Base-by-base conservation (phyloP, 768 basidiomycete species). In the Postia placenta region DNA sequence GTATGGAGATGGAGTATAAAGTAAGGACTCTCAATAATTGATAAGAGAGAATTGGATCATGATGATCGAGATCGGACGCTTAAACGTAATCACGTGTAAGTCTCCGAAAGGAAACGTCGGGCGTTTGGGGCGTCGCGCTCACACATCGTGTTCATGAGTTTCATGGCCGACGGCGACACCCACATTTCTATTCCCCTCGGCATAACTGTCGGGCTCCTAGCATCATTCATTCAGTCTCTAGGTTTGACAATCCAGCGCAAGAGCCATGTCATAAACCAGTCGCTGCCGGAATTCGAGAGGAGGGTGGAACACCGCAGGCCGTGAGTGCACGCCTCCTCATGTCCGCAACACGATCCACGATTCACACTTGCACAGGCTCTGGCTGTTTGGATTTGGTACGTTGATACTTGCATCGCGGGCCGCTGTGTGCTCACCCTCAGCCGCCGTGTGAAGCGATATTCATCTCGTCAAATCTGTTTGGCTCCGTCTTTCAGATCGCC, bases 191-290 rank as follows among this genome's bases (percentile, higher is more conserved):
- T 74, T 44, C 68, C 68, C n/a, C 59, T 67, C 11, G 72, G 72
- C 17, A 74, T 74, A 50, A 61, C 61, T 41, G 70, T 83, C 46
- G 92, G 92, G 22, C 78, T 96, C 35, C 63, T 91, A 11, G 87
- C 91, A 14, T 89, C 86, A 4, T 89, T 87, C 61, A 73, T 94
- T n/a, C 92, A 95, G 67, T 89, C 87, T 19, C 72, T 93, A 9
- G 92, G 92, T 17, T 76, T 97, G 36, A 94, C 93, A 22, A 83
- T 97, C 48, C 93, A 95, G 64, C 83, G 93, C 52, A 92, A 94
- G 72, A 91, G 88, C 57, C 93, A 97, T 74, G 78, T 95, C 42
- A 69, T 84, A 43, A 89, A 94, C 61, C 87, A 91, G 57, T 66
- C 69, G 2, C 73, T 85, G 11, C 89, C 91, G 2, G 74, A 80